Evolutionary conservation across 768 basidiomycete genomes (phyloP).

Genomic region (Boletus vinaceobasis): DNA sequence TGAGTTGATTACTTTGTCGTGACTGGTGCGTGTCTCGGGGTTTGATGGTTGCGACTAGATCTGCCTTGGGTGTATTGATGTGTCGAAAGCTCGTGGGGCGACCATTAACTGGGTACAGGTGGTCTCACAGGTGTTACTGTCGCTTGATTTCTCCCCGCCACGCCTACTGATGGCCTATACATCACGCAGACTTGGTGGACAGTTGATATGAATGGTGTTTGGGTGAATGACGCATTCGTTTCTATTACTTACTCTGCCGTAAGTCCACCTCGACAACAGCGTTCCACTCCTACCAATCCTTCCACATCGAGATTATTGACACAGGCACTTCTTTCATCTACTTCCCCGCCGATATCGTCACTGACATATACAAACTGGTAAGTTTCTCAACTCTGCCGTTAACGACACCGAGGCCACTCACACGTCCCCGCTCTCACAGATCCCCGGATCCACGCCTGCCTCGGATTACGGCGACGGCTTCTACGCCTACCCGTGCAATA

Average conservation of each 20-base stretch:
- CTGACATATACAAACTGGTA: constrained; percentile 46
- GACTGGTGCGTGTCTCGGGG: not conserved
- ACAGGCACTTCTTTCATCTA: constrained; percentile 68
- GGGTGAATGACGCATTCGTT: constrained; percentile 29
- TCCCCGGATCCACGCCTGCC: constrained; percentile 45
- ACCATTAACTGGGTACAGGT: constrained; percentile 36
- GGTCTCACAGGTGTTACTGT: constrained; percentile 30
- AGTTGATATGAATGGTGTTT: constrained; percentile 45
- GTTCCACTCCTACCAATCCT: not conserved
- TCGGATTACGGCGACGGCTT: constrained; percentile 46
- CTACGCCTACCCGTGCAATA: constrained; percentile 54
- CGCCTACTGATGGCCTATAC: not conserved
- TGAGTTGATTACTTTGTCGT: constrained; percentile 20
- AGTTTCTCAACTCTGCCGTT: not conserved
- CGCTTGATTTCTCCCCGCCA: not conserved
- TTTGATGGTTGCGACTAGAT: not conserved
- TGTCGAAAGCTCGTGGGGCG: constrained; percentile 28
- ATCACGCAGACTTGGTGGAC: constrained; percentile 57
- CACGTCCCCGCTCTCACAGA: constrained; percentile 31
- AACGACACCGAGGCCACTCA: not conserved
- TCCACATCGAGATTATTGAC: constrained; percentile 51
- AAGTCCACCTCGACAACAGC: constrained; percentile 7
- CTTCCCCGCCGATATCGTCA: constrained; percentile 42
- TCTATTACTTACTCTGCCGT: constrained; percentile 7
- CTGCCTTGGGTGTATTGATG: constrained; percentile 34